A percentile compares a stretch with the other conserved stretches of the same genome.
These are phyloP conservation scores for Kluyveromyces siamensis DNA, from an alignment of 805 yeast genomes.

Conservation along the genomic window DNA sequence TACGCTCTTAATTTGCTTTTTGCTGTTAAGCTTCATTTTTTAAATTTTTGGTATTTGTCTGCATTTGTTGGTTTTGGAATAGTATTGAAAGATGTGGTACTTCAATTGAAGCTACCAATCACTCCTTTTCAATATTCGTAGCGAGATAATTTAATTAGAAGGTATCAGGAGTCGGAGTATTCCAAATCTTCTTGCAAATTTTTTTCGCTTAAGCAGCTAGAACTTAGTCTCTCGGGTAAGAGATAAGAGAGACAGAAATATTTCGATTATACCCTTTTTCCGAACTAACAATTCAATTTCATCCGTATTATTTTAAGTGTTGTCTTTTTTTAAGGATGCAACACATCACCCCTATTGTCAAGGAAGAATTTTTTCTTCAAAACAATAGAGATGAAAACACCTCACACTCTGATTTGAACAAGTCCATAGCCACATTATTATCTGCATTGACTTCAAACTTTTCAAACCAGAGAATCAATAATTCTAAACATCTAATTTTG, in stretches of 20 bases:
- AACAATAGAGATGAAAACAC: background rate
- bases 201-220: no score
- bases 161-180: background rate
- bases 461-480: slow-evolving; percentile 13
- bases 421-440: slow-evolving; percentile 9
- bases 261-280: background rate
- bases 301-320: background rate
- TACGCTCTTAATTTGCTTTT: no score
- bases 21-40: background rate
- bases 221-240: no score
- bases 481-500: slow-evolving; percentile 7
- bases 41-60: background rate
- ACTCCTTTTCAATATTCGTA: background rate
- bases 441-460: slow-evolving; percentile 10
- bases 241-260: background rate
- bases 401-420: background rate
- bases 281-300: no score
- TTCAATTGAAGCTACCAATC: background rate
- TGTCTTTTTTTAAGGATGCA: background rate
- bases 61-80: background rate
- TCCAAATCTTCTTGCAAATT: no score
- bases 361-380: background rate
- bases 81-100: background rate
- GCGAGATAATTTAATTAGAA: background rate
- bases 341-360: slow-evolving; percentile 4